Evolutionary conservation across 2,329 filamentous ascomycete genomes (phyloP).

Genomic region (Arthrobotrys musiformis): DNA sequence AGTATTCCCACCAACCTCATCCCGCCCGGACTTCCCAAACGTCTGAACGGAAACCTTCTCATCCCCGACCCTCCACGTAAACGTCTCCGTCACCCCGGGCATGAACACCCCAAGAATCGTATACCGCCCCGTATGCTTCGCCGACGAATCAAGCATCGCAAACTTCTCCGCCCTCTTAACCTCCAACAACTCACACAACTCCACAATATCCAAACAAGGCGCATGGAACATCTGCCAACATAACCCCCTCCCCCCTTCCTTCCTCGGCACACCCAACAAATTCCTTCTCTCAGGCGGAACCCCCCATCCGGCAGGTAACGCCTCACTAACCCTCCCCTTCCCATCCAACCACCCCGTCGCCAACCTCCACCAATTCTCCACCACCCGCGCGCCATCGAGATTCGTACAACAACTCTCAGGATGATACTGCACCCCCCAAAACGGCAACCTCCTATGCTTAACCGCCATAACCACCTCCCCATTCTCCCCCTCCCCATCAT

Average conservation of each 20-base stretch:
- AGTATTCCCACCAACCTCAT: conserved; percentile 27
- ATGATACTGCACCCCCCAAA: conserved; percentile 91
- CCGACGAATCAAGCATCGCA: conserved; percentile 59
- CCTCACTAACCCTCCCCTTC: conserved; percentile 21
- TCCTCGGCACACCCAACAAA: conserved; percentile 36
- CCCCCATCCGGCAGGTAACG: conserved; percentile 58
- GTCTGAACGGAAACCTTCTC: background rate
- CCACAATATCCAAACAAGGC: conserved; percentile 47
- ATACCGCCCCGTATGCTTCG: conserved; percentile 70
- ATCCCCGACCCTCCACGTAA: conserved; percentile 70
- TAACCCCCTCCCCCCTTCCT: background rate
- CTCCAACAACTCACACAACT: conserved; percentile 58
- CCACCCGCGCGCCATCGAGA: conserved; percentile 71
- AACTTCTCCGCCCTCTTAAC: conserved; percentile 56
- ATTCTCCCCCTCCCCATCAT: conserved; percentile 63
- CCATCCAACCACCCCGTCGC: conserved; percentile 72
- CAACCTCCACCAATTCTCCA: conserved; percentile 79
- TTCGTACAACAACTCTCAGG: conserved; percentile 90
- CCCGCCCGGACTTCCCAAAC: background rate
- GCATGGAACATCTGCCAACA: conserved; percentile 34
- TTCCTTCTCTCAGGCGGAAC: conserved; percentile 52
- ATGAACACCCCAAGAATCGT: conserved; percentile 77
- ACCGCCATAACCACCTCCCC: conserved; percentile 79
- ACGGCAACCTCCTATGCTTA: conserved; percentile 74
- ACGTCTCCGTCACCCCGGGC: conserved; percentile 68